These are phyloP conservation scores for Tilletia horrida DNA, from an alignment of 1,284 basidiomycete genomes.

Conservation along the genomic window DNA sequence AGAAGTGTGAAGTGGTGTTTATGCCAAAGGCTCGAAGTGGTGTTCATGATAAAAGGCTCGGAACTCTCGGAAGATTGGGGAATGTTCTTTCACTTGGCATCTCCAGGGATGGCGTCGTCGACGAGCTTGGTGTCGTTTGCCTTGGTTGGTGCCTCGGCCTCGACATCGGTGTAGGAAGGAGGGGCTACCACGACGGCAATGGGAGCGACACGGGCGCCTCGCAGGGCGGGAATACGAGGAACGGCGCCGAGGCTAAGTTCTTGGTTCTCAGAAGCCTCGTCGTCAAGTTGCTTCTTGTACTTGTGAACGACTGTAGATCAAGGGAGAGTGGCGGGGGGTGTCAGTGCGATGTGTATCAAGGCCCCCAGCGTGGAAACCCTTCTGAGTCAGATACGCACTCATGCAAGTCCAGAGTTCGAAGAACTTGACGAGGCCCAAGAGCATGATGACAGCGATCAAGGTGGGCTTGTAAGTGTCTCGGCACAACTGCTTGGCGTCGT, in stretches of 20 bases:
- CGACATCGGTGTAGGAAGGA: conserved; percentile 2
- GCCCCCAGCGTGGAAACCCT: too few species aligned
- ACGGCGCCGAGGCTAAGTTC: background rate
- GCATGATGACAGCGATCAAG: background rate
- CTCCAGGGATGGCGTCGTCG: too few species aligned
- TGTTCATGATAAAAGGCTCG: too few species aligned
- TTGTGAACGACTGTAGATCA: background rate
- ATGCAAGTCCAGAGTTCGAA: conserved; percentile 8
- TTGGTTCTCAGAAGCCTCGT: background rate
- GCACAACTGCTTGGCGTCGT: background rate
- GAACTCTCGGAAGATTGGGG: too few species aligned
- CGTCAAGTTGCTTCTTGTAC: background rate
- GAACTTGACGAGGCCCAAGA: background rate
- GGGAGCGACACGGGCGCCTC: background rate
- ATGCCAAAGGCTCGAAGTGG: too few species aligned
- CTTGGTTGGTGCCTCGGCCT: too few species aligned
- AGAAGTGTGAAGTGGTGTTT: too few species aligned
- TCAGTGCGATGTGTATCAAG: too few species aligned
- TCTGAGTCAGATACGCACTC: background rate
- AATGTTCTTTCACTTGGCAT: too few species aligned
- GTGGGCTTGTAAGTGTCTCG: background rate
- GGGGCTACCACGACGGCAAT: background rate
- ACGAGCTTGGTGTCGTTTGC: too few species aligned
- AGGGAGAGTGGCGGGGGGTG: background rate
- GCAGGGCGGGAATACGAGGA: background rate